Percentiles rank a stretch among this genome's conserved stretches.
Conservation (phyloP, 2,329 filamentous ascomycete genomes). For the Ceratocystiopsis brevicomis region DNA sequence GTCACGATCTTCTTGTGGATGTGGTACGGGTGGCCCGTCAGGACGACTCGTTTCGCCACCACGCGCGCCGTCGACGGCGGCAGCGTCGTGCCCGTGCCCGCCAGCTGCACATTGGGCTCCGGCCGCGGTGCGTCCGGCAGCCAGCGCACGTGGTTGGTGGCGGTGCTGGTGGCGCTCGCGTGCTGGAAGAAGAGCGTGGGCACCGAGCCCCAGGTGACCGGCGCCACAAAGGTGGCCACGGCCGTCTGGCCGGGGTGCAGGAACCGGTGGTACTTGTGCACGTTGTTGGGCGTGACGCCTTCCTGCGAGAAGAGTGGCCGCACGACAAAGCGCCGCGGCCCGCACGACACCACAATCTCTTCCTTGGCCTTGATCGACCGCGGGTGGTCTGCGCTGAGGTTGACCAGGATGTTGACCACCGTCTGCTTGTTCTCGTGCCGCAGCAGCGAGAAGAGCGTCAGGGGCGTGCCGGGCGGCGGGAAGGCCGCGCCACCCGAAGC, state of each 20-base stretch:
- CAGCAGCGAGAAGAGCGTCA: conserved; percentile 69
- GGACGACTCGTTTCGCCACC: conserved; percentile 79
- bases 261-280: conserved; percentile 90
- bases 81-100: conserved; percentile 74
- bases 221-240: conserved; percentile 76
- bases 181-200: conserved; percentile 76
- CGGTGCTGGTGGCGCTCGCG: conserved; percentile 20
- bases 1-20: conserved; percentile 97
- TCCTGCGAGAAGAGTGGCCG: conserved; percentile 78
- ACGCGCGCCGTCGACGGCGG: conserved; percentile 60
- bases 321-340: conserved; percentile 67
- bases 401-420: conserved; percentile 75
- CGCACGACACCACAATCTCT: conserved; percentile 79
- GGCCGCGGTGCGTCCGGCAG: conserved; percentile 20
- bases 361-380: conserved; percentile 77
- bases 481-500: no score
- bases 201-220: conserved; percentile 81
- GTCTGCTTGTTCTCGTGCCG: conserved; percentile 91
- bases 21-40: conserved; percentile 94
- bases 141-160: conserved; percentile 1
- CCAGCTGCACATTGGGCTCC: conserved; percentile 39
- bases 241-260: conserved; percentile 79
- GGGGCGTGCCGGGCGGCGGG: conserved; percentile 26
- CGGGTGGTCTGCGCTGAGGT: conserved; percentile 58
- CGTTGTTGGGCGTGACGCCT: conserved; percentile 87